Evolutionary conservation across 176 grass and related monocot species (phyloP).

Genomic region (Tuctoria greenei): DNA sequence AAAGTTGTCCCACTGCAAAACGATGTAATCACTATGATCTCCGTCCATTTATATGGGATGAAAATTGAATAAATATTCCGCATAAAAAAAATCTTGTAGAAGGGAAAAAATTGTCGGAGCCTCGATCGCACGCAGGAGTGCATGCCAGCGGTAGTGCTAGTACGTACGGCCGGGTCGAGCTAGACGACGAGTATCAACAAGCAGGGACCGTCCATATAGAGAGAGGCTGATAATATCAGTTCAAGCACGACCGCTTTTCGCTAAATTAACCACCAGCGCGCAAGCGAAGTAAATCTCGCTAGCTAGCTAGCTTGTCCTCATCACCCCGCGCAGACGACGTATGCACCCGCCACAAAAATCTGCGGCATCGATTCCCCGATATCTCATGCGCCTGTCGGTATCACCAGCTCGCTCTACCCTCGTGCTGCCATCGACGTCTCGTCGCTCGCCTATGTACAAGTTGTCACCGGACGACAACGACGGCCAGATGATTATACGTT

Average conservation of each 20-base stretch:
- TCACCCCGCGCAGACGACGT: no score
- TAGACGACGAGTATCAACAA: neutral
- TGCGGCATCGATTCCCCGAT: neutral
- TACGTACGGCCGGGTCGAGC: neutral
- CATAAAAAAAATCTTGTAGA: no score
- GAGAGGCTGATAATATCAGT: no score
- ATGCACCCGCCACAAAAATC: neutral
- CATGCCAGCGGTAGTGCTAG: neutral
- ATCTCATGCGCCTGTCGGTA: neutral
- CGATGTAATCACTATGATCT: no score
- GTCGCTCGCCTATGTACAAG: neutral
- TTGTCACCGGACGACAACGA: slow-evolving; percentile 12
- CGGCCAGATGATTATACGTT: neutral
- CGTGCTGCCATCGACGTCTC: slow-evolving; percentile 18
- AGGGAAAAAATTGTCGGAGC: neutral
- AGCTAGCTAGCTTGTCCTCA: neutral
- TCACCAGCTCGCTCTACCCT: neutral
- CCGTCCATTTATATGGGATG: no score
- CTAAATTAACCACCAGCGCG: no score
- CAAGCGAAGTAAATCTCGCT: no score
- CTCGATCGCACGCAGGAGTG: neutral
- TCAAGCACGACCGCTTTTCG: no score
- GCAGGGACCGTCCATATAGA: neutral
- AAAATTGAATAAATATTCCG: no score
- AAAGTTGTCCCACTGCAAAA: no score